These are phyloP conservation scores for Tephrocybe rancida DNA, from an alignment of 768 basidiomycete genomes.

Conservation along the genomic window DNA sequence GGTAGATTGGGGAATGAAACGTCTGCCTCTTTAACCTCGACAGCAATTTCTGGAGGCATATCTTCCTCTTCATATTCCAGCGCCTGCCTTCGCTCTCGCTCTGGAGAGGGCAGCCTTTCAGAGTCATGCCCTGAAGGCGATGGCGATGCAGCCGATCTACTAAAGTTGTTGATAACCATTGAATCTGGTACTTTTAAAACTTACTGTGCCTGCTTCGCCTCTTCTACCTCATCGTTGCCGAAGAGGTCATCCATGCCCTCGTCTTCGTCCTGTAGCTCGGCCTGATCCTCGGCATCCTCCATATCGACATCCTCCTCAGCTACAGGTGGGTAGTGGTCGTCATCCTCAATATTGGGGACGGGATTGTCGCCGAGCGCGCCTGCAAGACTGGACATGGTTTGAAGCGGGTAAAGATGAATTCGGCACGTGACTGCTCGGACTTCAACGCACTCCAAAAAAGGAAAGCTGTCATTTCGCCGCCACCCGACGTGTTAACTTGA, in stretches of 20 bases:
- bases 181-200: conserved; percentile 10
- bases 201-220: conserved; percentile 54
- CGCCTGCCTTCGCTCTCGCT: conserved; percentile 65
- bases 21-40: conserved; percentile 66
- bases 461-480: background rate
- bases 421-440: conserved; percentile 4
- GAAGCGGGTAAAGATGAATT: background rate
- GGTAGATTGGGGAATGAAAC: conserved; percentile 89
- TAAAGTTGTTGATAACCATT: background rate
- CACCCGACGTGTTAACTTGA: background rate
- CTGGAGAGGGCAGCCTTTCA: conserved; percentile 65
- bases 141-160: conserved; percentile 41
- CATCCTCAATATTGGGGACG: conserved; percentile 14
- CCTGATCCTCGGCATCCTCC: conserved; percentile 29
- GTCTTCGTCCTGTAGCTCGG: conserved; percentile 29
- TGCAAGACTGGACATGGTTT: conserved; percentile 59
- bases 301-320: conserved; percentile 44
- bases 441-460: conserved; percentile 4
- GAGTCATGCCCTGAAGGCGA: conserved; percentile 57
- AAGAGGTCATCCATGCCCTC: conserved; percentile 77
- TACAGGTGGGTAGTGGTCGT: conserved; percentile 6
- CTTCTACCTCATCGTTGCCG: conserved; percentile 63
- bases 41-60: conserved; percentile 53
- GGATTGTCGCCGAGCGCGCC: conserved; percentile 50
- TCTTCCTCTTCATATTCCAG: conserved; percentile 86